These are phyloP conservation scores for Rhodofomes roseus DNA, from an alignment of 1,284 basidiomycete species.

Conservation along the genomic window DNA sequence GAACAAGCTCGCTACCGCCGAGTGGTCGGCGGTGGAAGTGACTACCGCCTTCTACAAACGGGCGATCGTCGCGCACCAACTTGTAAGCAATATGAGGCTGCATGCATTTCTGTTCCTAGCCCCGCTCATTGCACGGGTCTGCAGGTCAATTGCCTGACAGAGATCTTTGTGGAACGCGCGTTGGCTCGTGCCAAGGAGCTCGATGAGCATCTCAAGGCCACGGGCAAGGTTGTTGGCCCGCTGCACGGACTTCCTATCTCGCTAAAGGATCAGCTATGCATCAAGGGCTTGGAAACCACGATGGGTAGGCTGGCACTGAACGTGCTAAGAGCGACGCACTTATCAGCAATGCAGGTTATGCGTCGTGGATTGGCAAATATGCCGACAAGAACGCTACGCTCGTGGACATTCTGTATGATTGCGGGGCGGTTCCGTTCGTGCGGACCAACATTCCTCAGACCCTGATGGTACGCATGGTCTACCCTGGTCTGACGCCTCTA, in stretches of 20 bases:
- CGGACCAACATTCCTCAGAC: conserved; percentile 48
- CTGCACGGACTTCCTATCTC: conserved; percentile 62
- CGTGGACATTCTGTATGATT: conserved; percentile 37
- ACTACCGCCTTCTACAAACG: conserved; percentile 78
- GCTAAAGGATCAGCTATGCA: conserved; percentile 56
- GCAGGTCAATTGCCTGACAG: conserved; percentile 52
- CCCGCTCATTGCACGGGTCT: conserved; percentile 22
- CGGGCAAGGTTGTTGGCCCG: conserved; percentile 49
- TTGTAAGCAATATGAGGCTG: conserved; percentile 44
- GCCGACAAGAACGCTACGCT: conserved; percentile 35
- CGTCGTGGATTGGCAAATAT: conserved; percentile 49
- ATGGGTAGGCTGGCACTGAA: conserved; percentile 34
- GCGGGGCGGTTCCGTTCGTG: conserved; percentile 45
- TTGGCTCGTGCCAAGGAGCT: conserved; percentile 47
- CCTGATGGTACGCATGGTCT: conserved; percentile 32
- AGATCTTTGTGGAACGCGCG: conserved; percentile 52
- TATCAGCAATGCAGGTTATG: conserved; percentile 48
- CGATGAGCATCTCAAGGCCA: conserved; percentile 42
- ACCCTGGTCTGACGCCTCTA: conserved; percentile 1
- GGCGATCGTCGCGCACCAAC: conserved; percentile 77
- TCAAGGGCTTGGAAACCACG: conserved; percentile 50
- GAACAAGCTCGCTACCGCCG: conserved; percentile 41
- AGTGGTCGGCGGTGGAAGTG: conserved; percentile 64
- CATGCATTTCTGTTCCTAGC: conserved; percentile 3
- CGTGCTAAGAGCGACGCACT: not conserved